Evolutionary conservation across 2,329 filamentous ascomycete species (phyloP).

Genomic region (Pseudogymnoascus sp.): DNA sequence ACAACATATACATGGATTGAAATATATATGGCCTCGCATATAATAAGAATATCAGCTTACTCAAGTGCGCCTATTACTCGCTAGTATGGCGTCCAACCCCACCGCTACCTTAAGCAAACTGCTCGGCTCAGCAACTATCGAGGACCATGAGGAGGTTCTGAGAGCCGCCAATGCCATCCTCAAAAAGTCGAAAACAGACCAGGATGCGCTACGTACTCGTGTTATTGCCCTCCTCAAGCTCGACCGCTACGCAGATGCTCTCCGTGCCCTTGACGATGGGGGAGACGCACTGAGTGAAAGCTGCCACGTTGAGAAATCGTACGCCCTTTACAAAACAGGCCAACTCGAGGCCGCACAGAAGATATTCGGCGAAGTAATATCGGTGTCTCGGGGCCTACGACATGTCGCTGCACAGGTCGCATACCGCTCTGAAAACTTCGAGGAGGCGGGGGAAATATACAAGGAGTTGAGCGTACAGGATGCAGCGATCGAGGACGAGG

Average conservation of each 20-base stretch:
- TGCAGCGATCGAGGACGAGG: conserved; percentile 48
- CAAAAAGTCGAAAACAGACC: conserved; percentile 50
- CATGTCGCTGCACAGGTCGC: conserved; percentile 60
- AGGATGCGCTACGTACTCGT: conserved; percentile 59
- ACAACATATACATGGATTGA: conserved; percentile 4
- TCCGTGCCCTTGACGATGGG: conserved; percentile 58
- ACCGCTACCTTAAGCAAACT: conserved; percentile 27
- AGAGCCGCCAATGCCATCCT: conserved; percentile 54
- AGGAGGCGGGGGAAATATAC: conserved; percentile 58
- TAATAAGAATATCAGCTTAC: background rate
- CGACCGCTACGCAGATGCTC: conserved; percentile 72
- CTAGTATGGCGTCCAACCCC: conserved; percentile 27
- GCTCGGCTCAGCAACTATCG: conserved; percentile 47
- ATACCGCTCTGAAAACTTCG: conserved; percentile 69
- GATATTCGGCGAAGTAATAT: conserved; percentile 19
- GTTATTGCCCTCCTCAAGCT: conserved; percentile 71
- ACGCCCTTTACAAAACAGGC: conserved; percentile 77
- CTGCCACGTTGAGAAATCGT: conserved; percentile 64
- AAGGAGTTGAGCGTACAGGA: conserved; percentile 43
- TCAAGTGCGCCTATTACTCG: background rate
- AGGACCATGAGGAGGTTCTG: conserved; percentile 69
- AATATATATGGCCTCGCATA: conserved; percentile 6
- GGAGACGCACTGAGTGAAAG: conserved; percentile 52
- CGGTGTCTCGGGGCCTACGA: conserved; percentile 25
- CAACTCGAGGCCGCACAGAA: conserved; percentile 56